Evolutionary conservation across 768 basidiomycete species (phyloP), one percentile per base, ranked within the genome.

Genomic region (Porphyrellus cyaneotinctus): DNA sequence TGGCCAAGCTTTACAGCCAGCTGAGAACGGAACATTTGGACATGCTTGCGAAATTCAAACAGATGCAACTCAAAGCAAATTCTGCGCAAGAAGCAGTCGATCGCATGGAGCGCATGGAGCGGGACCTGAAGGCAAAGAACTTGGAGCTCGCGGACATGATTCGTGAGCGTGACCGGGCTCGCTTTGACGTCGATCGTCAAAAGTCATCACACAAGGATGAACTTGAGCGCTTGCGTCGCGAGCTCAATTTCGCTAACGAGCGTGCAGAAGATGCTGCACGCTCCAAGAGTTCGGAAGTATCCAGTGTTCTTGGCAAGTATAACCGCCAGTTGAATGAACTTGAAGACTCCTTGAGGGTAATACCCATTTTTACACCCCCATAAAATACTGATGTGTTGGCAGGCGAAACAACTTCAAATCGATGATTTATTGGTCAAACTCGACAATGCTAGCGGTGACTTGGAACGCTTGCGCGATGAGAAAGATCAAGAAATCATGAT

Each of bases 111-210:
- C 79, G 95, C 52, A 98, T 98, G 94, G 97, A 99, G 68, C 79
- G 94, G 31, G 97, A 99, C 67, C 76, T 98, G 61, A 99, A 98
- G 74, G 79, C 91, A n/a, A 99, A 99, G 81, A 99, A 97, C 66
- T 72, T 99, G 50, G 97, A 98, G 69, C 76, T 99, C 18, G 97
- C 97, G 22, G 97, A 98, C 67, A 99, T 99, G 97, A 88, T 99
- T 60, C 82, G 95, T 42, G 97, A 99, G 70, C 84, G 97, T 31
- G 97, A 99, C 66, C 80, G 95, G 51, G 94, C 95, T 32, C 78
- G 97, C 39, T 98, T 97, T 64, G 97, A 99, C 59, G 75, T 97
- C 22, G 97, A 99, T 65, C 79, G 97, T 20, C 81, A 91, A 67
- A 97, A 95, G 73, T 83, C 91, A 6, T 87, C 85, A 45, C 94